Conservation (phyloP, 2,329 filamentous ascomycete genomes). For the Penicillium digitatum region DNA sequence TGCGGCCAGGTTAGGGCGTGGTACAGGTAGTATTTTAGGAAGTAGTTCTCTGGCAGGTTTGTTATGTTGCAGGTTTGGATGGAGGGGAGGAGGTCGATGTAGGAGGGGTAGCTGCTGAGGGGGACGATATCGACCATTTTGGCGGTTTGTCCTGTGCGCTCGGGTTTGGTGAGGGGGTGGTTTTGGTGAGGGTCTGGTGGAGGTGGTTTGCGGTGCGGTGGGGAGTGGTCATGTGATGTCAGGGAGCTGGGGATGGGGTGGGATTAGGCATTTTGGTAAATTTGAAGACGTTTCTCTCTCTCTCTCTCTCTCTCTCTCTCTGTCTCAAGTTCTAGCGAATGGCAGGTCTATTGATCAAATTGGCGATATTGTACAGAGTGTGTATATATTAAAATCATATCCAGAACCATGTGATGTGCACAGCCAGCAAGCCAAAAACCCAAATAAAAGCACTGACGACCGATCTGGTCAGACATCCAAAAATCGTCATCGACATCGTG, state of each 20-base stretch:
- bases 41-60: conserved; percentile 99
- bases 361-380: too few species aligned
- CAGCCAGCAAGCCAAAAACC: background rate
- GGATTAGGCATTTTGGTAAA: background rate
- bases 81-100: conserved; percentile 81
- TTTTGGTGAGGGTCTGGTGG: background rate
- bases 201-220: background rate
- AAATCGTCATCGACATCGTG: conserved; percentile 16
- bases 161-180: background rate
- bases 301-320: too few species aligned
- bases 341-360: background rate
- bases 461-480: conserved; percentile 6
- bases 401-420: background rate
- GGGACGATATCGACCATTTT: conserved; percentile 50
- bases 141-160: too few species aligned
- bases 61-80: conserved; percentile 98
- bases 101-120: conserved; percentile 45
- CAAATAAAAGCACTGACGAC: conserved; percentile 3
- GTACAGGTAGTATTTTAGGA: conserved; percentile 99
- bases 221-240: conserved; percentile 11
- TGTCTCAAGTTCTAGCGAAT: background rate
- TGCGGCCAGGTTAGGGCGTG: conserved; percentile 98
- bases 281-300: too few species aligned
- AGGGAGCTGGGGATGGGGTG: background rate
- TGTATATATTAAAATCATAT: conserved; percentile 2